A percentile compares a stretch with the other conserved stretches of the same genome.
Evolutionary conservation across 495 filamentous ascomycete species (phyloP).

Genomic region (Glonium stellatum): DNA sequence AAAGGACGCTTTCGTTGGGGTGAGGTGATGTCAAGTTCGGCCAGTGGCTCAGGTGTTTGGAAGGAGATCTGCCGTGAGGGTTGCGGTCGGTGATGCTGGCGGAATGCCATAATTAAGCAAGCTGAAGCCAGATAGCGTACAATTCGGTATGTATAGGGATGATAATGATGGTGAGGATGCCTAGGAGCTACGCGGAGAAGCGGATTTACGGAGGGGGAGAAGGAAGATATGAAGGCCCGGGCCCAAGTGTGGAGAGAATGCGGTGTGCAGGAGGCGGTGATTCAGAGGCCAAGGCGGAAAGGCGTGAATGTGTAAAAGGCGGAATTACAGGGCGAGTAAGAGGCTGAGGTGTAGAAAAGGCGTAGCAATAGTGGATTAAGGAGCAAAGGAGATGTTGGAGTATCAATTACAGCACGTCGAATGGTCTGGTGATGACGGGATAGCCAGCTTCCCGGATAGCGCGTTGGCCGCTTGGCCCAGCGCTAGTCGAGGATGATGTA

Average conservation of each 20-base stretch:
- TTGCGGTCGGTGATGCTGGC: conserved; percentile 54
- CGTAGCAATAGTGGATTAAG: not conserved
- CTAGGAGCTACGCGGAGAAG: not conserved
- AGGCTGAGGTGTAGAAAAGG: not conserved
- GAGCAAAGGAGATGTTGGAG: not conserved
- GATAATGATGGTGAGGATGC: not conserved
- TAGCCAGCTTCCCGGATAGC: not conserved
- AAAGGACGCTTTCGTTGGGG: conserved; percentile 35
- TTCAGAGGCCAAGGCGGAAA: not conserved
- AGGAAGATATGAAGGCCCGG: not conserved
- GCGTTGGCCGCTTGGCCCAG: not conserved
- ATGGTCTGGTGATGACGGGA: not conserved
- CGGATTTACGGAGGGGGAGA: not conserved
- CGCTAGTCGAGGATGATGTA: not conserved
- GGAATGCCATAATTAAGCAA: conserved; percentile 66
- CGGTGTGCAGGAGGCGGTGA: not conserved
- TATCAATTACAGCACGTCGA: not conserved
- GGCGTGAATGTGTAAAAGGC: not conserved
- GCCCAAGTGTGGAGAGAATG: not conserved
- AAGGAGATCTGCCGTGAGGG: conserved; percentile 51
- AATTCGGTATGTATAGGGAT: not conserved
- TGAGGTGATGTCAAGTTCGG: conserved; percentile 27
- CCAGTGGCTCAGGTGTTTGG: conserved; percentile 43
- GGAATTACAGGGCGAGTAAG: not conserved
- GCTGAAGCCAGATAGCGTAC: conserved; percentile 1